Conservation (phyloP, 495 filamentous ascomycete genomes). For the Trichoderma parareesei region DNA sequence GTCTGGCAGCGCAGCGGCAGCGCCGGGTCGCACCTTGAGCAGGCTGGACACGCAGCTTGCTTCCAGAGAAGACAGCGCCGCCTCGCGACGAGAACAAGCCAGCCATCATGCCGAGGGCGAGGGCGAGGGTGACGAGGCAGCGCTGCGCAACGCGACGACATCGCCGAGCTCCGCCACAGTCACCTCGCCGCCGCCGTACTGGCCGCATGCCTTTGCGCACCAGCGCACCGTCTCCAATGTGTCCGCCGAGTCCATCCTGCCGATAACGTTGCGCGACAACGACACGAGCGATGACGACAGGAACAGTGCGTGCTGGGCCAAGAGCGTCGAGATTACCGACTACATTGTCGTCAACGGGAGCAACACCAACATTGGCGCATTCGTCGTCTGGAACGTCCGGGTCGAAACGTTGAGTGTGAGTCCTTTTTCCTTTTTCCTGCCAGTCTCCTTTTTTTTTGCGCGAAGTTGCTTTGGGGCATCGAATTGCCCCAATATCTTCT, state of each 20-base stretch:
- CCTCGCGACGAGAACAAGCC: too few relatives aligned
- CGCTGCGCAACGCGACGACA: neutral
- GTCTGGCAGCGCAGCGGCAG: neutral
- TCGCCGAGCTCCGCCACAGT: neutral
- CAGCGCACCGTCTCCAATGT: conserved; percentile 28
- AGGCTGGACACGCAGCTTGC: neutral
- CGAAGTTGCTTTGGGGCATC: too few relatives aligned
- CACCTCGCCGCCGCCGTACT: conserved; percentile 8
- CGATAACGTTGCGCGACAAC: conserved; percentile 47
- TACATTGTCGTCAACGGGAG: conserved; percentile 44
- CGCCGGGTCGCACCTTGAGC: neutral
- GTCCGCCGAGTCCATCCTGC: conserved; percentile 38
- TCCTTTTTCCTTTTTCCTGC: neutral
- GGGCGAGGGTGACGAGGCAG: neutral
- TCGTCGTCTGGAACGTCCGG: conserved; percentile 48
- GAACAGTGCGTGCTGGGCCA: conserved; percentile 49
- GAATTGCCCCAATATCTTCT: neutral
- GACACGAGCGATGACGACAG: conserved; percentile 37
- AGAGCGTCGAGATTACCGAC: conserved; percentile 44
- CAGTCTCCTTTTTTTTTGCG: too few relatives aligned
- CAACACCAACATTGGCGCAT: conserved; percentile 44
- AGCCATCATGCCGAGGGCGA: neutral
- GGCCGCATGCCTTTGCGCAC: conserved; percentile 11
- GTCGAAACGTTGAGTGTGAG: conserved; percentile 43
- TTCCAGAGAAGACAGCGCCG: neutral